Evolutionary conservation across 202 grass and related monocot genomes (phyloP), one percentile per base, ranked within the genome.

Genomic region (Setaria italica): DNA sequence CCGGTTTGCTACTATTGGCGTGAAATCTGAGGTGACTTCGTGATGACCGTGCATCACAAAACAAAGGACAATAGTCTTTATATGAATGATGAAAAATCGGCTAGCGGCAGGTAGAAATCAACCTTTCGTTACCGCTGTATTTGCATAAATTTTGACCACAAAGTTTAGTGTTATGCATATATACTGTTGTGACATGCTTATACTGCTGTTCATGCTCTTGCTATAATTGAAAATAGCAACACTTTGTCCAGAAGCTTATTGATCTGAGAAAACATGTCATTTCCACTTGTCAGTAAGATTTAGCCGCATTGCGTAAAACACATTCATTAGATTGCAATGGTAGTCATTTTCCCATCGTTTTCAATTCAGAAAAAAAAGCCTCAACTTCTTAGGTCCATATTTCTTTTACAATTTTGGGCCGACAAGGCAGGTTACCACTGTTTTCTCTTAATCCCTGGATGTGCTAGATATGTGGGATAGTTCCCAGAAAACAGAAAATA

Each of bases 391-490:
- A 25, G 3, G 12, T 29, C 25, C 21, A 62, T 11, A 15, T 34
- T 33, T 7, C 11, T 64, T 64, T 15, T 14, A 34, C 62, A 66
- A 37, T 33, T 66, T 9, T 64, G 62, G 0, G 62, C 4, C 30
- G 12, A 33, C 4, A 34, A 64, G 33, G 14, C 2, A 37, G 32
- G 63, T 39, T 32, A 66, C 32, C 13, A 4, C 25, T 29, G 78
- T 41, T 68, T 10, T 42, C 21, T 42, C 32, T 51, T 6, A 59
- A 81, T 43, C 12, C 49, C 7, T 57, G 35, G 47, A 66, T 39
- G 56, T 64, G 77, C 25, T 16, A n/a, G 59, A 65, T 67, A 57
- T 16, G 32, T 29, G n/a, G 37, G 47, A 70, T 71, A 76, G 62
- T 13, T 58, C 13, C 9, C 25, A 39, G 1, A 6, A 47, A 84